These are phyloP conservation scores for Micractinium sp. DNA, from an alignment of 139 green algal genomes.

Conservation along the genomic window DNA sequence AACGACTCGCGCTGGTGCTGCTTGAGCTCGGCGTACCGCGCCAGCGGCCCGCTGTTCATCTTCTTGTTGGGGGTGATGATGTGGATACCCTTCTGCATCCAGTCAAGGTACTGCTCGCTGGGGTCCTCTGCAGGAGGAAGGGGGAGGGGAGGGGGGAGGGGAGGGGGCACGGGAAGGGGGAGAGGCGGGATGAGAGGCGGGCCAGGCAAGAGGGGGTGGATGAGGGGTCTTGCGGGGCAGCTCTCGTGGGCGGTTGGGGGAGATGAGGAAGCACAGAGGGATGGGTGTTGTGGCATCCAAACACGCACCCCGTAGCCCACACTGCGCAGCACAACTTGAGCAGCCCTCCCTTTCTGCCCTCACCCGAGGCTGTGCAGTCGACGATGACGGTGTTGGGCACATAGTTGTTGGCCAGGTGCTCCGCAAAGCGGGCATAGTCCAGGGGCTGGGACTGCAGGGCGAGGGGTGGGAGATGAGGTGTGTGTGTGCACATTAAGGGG, in stretches of 20 bases:
- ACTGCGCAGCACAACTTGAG: no score
- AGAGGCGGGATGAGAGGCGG: background rate
- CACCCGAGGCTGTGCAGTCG: slow-evolving; percentile 88
- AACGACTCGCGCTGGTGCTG: slow-evolving; percentile 85
- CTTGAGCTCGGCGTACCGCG: slow-evolving; percentile 84
- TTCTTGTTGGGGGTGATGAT: slow-evolving; percentile 99
- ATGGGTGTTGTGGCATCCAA: no score
- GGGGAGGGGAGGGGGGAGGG: background rate
- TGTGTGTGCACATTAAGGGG: no score
- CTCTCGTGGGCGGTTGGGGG: no score
- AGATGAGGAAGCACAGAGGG: background rate
- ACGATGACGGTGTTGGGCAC: slow-evolving; percentile 96
- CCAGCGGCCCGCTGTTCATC: slow-evolving; percentile 83
- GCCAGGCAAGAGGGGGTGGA: no score
- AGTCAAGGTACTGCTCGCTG: slow-evolving; percentile 77
- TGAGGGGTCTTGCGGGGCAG: no score
- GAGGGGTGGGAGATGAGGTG: no score
- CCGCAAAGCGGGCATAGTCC: slow-evolving; percentile 71
- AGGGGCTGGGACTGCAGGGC: slow-evolving; percentile 34
- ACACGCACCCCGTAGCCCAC: no score
- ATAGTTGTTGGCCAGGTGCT: slow-evolving; percentile 74
- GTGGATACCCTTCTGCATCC: slow-evolving; percentile 91
- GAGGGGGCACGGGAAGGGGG: background rate
- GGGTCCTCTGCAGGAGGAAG: slow-evolving; percentile 55
- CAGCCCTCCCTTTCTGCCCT: background rate